Base-by-base conservation (phyloP, 1,284 basidiomycete species). In the Polyporus tsugae region DNA sequence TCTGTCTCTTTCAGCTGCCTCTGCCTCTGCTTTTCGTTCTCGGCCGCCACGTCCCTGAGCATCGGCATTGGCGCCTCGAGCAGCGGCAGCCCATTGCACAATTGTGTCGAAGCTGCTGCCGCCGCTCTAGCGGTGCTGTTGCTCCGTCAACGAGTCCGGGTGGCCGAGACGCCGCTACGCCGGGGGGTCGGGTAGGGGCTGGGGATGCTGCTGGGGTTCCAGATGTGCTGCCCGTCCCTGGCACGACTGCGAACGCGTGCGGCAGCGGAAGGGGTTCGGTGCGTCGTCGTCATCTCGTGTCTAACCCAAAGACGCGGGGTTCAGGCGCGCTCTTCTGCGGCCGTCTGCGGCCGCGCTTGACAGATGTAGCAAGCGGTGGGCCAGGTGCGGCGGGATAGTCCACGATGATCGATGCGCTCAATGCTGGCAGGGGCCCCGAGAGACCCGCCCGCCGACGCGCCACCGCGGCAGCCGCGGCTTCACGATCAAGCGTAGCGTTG, bases 311-410 rank as follows among this genome's bases (percentile, higher is more conserved):
- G 17, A 59, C 52, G 22, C 65, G 41, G 7, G 65, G 68, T 2
- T 64, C 25, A 19, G 65, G 65, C 1, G 66, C 68, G 38, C 71
- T 70, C 65, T 70, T 70, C 36, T 69, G 65, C 0, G 71, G 69
- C 4, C 68, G 68, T 1, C 68, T 68, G 4, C 60, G 71, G 25
- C 44, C 53, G 22, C 71, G 71, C 60, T 67, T 72, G 10, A 65
- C 66, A 0, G 69, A 66, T 3, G 64, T 42, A 11, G 19, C 4
- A 35, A 9, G 55, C 1, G 55, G 33, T 22, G 55, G 55, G 15
- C 55, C 36, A n/a, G n/a, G 38, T 15, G 5, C 11, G 35, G 46
- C 9, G 13, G 46, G 22, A 6, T 52, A 22, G 4, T 25, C 25
- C 4, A 22, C 46, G 22, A 66, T 41, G 42, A 65, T 61, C 15